A percentile compares a stretch with the other conserved stretches of the same genome.
These are phyloP conservation scores for Hypoxylon lienhwacheense DNA, from an alignment of 495 filamentous ascomycete species.

Conservation along the genomic window DNA sequence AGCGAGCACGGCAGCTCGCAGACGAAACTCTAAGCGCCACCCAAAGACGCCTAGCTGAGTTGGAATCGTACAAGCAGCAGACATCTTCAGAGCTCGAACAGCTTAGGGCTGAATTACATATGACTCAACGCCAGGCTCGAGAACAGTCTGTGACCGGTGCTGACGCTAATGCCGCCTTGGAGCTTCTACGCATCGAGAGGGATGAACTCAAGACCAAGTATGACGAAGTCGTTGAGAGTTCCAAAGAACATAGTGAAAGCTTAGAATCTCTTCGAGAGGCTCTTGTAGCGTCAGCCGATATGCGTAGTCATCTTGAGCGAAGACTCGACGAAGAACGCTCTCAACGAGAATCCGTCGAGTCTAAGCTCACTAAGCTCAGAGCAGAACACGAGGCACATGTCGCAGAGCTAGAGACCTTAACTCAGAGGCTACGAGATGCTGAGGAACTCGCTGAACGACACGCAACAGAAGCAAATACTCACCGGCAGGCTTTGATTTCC, in stretches of 20 bases:
- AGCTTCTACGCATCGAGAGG: slow-evolving; percentile 79
- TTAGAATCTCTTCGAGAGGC: slow-evolving; percentile 77
- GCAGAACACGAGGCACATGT: slow-evolving; percentile 83
- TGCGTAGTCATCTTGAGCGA: slow-evolving; percentile 71
- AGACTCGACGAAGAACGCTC: slow-evolving; percentile 83
- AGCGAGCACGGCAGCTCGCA: slow-evolving; percentile 73
- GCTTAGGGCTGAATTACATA: slow-evolving; percentile 80
- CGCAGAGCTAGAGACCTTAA: slow-evolving; percentile 74
- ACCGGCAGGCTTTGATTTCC: slow-evolving; percentile 78
- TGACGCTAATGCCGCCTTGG: slow-evolving; percentile 72
- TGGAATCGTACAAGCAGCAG: slow-evolving; percentile 79
- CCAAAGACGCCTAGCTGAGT: slow-evolving; percentile 76
- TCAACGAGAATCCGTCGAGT: slow-evolving; percentile 74
- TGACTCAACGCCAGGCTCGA: slow-evolving; percentile 68
- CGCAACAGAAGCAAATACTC: slow-evolving; percentile 81
- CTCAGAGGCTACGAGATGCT: slow-evolving; percentile 74
- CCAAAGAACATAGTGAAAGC: slow-evolving; percentile 71
- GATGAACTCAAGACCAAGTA: slow-evolving; percentile 73
- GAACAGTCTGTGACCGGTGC: slow-evolving; percentile 75
- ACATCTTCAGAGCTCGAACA: slow-evolving; percentile 81
- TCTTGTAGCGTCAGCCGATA: slow-evolving; percentile 74
- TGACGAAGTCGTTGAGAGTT: slow-evolving; percentile 63
- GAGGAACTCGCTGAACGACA: slow-evolving; percentile 90
- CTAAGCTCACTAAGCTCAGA: slow-evolving; percentile 75
- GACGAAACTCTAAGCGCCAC: slow-evolving; percentile 86